These are phyloP conservation scores for Monosporascus sp. DNA, from an alignment of 2,329 filamentous ascomycete species.

Conservation along the genomic window DNA sequence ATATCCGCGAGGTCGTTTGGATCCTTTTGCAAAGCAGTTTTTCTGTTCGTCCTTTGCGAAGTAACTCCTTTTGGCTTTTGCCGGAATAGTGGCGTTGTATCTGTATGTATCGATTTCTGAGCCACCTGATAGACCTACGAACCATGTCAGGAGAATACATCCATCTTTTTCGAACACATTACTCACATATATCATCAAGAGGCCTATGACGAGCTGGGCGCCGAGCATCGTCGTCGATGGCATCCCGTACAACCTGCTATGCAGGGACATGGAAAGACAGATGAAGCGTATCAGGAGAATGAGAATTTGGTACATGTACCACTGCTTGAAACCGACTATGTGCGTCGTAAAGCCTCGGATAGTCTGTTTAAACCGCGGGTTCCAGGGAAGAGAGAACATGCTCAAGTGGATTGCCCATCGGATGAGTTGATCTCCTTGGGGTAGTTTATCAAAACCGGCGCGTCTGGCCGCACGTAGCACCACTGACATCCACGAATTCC, in stretches of 20 bases:
- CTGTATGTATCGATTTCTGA: slow-evolving; percentile 44
- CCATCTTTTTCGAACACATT: background rate
- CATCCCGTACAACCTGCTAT: slow-evolving; percentile 32
- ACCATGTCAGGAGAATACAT: slow-evolving; percentile 14
- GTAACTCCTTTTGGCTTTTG: slow-evolving; percentile 16
- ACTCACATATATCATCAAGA: slow-evolving; percentile 50
- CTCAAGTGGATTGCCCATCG: slow-evolving; percentile 44
- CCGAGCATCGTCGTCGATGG: slow-evolving; percentile 37
- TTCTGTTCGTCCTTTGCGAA: slow-evolving; percentile 13
- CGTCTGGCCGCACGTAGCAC: slow-evolving; percentile 12
- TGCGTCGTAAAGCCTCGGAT: slow-evolving; percentile 55
- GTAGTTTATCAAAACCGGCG: slow-evolving; percentile 28
- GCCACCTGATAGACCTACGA: slow-evolving; percentile 41
- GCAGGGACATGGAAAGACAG: slow-evolving; percentile 37
- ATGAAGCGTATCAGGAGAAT: slow-evolving; percentile 50
- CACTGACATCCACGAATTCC: slow-evolving; percentile 10
- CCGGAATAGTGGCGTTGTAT: slow-evolving; percentile 51
- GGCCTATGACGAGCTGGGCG: slow-evolving; percentile 50
- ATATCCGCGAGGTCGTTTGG: slow-evolving; percentile 18
- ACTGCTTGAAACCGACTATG: slow-evolving; percentile 54
- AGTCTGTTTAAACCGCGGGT: slow-evolving; percentile 57
- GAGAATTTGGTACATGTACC: slow-evolving; percentile 61
- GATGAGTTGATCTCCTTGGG: slow-evolving; percentile 34
- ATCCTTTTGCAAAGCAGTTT: slow-evolving; percentile 28
- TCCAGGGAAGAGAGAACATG: slow-evolving; percentile 59